Evolutionary conservation across 208 protist genomes (phyloP).

Genomic region (Tetramitus jugosus): DNA sequence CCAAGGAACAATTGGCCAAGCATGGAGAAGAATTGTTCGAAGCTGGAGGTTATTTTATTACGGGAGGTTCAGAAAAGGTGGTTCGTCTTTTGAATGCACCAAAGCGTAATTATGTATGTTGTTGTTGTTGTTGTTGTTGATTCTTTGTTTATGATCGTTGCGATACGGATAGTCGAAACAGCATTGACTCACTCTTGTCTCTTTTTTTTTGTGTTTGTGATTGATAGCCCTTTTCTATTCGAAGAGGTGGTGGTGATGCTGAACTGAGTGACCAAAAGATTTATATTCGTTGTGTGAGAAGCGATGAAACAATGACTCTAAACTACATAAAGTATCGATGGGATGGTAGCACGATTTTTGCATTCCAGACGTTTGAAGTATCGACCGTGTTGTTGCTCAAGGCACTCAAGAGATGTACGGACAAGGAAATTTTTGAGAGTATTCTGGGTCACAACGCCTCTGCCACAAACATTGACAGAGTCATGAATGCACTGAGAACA

Average conservation of each 20-base stretch:
- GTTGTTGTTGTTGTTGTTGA: no score
- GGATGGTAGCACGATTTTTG: conserved; percentile 64
- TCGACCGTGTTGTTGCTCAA: conserved; percentile 59
- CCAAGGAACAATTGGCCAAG: background rate
- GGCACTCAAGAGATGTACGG: conserved; percentile 48
- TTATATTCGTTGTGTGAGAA: conserved; percentile 80
- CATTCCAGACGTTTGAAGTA: conserved; percentile 59
- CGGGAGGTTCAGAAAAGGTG: conserved; percentile 94
- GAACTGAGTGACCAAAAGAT: conserved; percentile 82
- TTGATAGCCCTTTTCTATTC: background rate
- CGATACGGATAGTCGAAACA: conserved; percentile 44
- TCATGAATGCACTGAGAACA: conserved; percentile 46
- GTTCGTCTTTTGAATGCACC: conserved; percentile 89
- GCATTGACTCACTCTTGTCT: no score
- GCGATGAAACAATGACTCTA: conserved; percentile 77
- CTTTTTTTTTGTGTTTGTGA: no score
- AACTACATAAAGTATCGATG: conserved; percentile 79
- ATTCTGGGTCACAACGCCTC: conserved; percentile 41
- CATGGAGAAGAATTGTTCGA: conserved; percentile 80
- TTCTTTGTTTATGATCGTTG: conserved; percentile 75
- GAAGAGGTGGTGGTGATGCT: no score
- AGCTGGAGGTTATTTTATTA: conserved; percentile 97
- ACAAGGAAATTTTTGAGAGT: conserved; percentile 65
- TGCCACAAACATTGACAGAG: conserved; percentile 58
- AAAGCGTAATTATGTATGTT: conserved; percentile 87